Conservation (phyloP, 2,329 filamentous ascomycete species). For the Lasiodiplodia sp. region DNA sequence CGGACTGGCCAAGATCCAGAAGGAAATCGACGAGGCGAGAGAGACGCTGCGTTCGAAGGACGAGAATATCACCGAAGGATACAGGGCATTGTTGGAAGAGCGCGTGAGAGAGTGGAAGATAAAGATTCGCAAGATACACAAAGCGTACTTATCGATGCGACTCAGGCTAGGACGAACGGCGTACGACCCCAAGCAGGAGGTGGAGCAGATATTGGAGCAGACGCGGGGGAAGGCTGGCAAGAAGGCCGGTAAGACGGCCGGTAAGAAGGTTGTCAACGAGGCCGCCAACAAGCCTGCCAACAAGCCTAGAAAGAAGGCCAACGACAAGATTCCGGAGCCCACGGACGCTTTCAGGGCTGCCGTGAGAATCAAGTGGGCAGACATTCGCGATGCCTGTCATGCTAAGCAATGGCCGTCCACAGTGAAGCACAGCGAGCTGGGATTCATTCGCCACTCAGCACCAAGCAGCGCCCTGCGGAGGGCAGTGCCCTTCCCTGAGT, state of each 20-base stretch:
- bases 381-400: slow-evolving; percentile 43
- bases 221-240: no score
- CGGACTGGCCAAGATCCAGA: background rate
- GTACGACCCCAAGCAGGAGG: no score
- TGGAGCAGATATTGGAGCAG: no score
- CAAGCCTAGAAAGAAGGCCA: slow-evolving; percentile 1
- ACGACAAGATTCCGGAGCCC: slow-evolving; percentile 1
- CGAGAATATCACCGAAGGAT: background rate
- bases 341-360: slow-evolving; percentile 8
- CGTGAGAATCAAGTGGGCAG: slow-evolving; percentile 43
- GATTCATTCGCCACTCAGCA: slow-evolving; percentile 15
- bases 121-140: background rate
- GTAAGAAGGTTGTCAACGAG: background rate
- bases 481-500: no score
- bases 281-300: background rate
- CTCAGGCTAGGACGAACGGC: no score
- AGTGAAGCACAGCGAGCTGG: slow-evolving; percentile 33
- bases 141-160: no score
- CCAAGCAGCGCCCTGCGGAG: background rate
- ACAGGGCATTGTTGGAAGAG: background rate
- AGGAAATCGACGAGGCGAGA: background rate
- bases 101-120: background rate
- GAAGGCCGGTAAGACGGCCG: background rate
- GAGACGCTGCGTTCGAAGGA: background rate
- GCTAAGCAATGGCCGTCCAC: slow-evolving; percentile 33